Base-by-base conservation (phyloP, 306 rosid genomes). In the Spatholobus suberectus region DNA sequence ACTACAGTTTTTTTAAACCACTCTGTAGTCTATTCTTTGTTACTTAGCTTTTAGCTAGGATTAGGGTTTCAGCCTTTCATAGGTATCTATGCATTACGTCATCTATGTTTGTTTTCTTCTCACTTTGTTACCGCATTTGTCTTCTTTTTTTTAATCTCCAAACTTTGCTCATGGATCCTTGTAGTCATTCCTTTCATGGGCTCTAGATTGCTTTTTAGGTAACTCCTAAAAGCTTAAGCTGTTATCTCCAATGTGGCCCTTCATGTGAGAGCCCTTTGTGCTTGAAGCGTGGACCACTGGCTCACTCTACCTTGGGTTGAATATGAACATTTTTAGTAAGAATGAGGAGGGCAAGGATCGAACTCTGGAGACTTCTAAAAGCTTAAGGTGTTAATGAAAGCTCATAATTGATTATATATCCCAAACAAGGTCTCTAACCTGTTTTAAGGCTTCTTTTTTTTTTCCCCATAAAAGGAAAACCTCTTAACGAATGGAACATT, bases 321-420 rank as follows among this genome's bases (percentile, higher is more conserved):
- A 78, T 17, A 38, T 79, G n/a, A 29, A 29, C 34, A 3, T 79
- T 79, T 68, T 24, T 4, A 68, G 57, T 38, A 26, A 77, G 73
- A 40, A 38, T 38, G 40, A 26, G n/a, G 57, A 66, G 23, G 75
- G 21, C 43, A 68, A 37, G 40, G 40, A 24, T 68, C 11, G n/a
- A 17, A 26, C 70, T 52, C 29, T 38, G 15, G 20, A 17, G 57
- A n/a, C 57, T 51, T 17, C 57, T 51, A n/a, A 51, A 51, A 51
- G 32, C 13, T 38, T 23, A 40, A 10, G 12, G 5, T 55, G 63
- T n/a, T 34, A 23, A 14, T 49, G 27, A 34, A 47, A 52, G 52
- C 40, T 51, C 41, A 58, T 21, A 27, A 78, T 37, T 67, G 29
- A 14, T 35, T 78, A 23, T 35, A 67, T 47, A 7, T 49, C 69